Conservation (phyloP, 78 protist genomes). For the Chrysochromulina parva region DNA sequence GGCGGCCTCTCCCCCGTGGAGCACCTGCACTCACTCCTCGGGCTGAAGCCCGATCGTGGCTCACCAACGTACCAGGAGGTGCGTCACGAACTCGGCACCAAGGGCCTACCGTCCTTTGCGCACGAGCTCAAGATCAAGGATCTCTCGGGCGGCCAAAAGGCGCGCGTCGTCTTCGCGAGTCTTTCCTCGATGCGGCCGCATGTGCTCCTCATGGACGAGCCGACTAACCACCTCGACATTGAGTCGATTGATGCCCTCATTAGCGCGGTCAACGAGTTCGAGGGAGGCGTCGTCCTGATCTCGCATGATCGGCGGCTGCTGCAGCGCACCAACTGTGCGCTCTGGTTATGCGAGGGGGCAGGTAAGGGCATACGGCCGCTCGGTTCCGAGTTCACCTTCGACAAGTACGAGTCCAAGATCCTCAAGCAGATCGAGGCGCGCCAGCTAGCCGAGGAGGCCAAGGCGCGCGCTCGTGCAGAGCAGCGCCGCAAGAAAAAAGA, state of each 20-base stretch:
- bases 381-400: neutral
- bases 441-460: neutral
- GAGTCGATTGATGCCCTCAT: constrained; percentile 66
- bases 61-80: neutral
- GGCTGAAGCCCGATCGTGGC: neutral
- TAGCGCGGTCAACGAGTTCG: constrained; percentile 65
- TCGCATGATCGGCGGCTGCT: neutral
- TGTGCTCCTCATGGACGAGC: constrained; percentile 57
- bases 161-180: constrained; percentile 46
- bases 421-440: neutral
- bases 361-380: neutral
- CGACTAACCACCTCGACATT: constrained; percentile 64
- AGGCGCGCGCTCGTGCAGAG: neutral
- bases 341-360: neutral
- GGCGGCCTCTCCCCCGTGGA: constrained; percentile 70
- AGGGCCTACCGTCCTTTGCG: neutral
- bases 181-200: constrained; percentile 22
- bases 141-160: constrained; percentile 44
- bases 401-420: neutral
- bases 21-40: neutral
- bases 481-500: neutral
- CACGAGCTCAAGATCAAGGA: neutral
- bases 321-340: neutral
- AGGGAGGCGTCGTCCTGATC: constrained; percentile 77
- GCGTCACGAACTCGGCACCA: neutral